Evolutionary conservation across 345 rosid genomes (phyloP).

Genomic region (Corymbia maculata): DNA sequence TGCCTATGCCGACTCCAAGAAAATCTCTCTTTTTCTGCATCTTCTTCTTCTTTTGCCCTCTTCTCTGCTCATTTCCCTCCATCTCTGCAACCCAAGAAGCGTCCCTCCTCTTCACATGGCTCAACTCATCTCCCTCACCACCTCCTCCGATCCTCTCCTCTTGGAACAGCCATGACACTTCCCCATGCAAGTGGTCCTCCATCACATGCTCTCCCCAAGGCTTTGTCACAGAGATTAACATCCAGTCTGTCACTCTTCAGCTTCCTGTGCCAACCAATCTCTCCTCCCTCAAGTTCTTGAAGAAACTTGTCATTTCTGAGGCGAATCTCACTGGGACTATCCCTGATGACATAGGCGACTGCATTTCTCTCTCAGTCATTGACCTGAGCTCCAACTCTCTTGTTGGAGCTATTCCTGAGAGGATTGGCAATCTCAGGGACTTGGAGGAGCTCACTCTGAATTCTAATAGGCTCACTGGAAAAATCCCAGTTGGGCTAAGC

Average conservation of each 20-base stretch:
- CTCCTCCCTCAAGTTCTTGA: constrained; percentile 40
- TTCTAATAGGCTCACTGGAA: constrained; percentile 79
- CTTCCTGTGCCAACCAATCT: constrained; percentile 49
- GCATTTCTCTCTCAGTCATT: constrained; percentile 26
- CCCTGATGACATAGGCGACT: constrained; percentile 46
- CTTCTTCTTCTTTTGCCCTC: background rate
- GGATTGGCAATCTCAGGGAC: constrained; percentile 38
- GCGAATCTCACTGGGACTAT: constrained; percentile 66
- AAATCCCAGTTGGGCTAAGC: constrained; percentile 56
- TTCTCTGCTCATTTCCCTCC: background rate
- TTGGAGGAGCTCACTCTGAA: constrained; percentile 52
- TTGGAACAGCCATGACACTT: constrained; percentile 57
- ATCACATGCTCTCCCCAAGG: constrained; percentile 60
- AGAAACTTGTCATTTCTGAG: constrained; percentile 46
- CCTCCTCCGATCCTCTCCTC: constrained; percentile 31
- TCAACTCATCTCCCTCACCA: constrained; percentile 8
- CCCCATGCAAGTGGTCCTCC: constrained; percentile 82
- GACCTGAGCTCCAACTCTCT: constrained; percentile 62
- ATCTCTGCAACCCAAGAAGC: background rate
- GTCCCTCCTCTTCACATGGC: constrained; percentile 2
- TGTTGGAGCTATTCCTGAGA: constrained; percentile 54
- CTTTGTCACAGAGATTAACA: constrained; percentile 54
- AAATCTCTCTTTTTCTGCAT: background rate
- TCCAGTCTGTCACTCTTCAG: constrained; percentile 46
- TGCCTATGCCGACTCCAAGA: background rate